A percentile compares a stretch with the other conserved stretches of the same genome.
phyloP scores from a whole-genome alignment of 2,329 filamentous ascomycete species.

The Pyrenochaeta sp. region DNA sequence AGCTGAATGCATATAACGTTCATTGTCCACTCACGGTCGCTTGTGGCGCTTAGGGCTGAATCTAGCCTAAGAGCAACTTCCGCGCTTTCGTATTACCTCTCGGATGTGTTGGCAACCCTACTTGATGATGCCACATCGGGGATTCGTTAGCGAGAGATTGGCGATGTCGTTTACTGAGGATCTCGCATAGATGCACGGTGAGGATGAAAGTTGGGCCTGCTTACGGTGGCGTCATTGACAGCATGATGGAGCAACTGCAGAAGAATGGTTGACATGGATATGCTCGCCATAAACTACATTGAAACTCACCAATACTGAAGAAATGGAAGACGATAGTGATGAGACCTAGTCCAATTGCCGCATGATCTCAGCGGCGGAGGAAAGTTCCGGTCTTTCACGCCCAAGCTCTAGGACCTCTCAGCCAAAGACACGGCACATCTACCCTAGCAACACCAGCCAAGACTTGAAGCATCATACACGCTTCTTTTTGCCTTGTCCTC shows the following conservation, averaged over 20 bases:
- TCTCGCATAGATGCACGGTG: background rate
- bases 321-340: background rate
- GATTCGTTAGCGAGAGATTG: background rate
- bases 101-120: background rate
- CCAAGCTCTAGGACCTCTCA: background rate
- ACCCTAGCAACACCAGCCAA: background rate
- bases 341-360: background rate
- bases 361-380: background rate
- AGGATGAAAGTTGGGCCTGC: background rate
- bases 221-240: background rate
- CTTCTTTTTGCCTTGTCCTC: constrained; percentile 2
- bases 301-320: background rate
- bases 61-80: constrained; percentile 6
- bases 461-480: background rate
- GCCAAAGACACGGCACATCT: background rate
- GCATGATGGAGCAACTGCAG: background rate
- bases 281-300: background rate
- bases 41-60: constrained; percentile 29
- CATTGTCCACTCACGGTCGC: constrained; percentile 18
- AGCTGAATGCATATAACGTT: constrained; percentile 21
- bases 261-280: background rate
- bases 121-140: background rate
- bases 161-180: background rate
- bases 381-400: background rate
- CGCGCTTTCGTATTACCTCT: constrained; percentile 8